phyloP scores from a whole-genome alignment of 768 basidiomycete species.

The Grammothele lineata region DNA sequence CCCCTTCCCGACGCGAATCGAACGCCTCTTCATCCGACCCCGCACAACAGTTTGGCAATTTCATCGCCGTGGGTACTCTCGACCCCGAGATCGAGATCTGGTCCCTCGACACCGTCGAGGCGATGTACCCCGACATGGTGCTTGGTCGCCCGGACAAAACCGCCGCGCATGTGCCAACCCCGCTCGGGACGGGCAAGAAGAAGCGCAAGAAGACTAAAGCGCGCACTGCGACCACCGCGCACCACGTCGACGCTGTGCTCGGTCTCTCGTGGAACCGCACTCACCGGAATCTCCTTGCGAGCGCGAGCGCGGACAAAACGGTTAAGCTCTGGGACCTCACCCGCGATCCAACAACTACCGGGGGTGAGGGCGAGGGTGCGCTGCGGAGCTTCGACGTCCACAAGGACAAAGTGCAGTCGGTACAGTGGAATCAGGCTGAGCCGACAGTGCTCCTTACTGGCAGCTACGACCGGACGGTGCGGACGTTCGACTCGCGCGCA shows the following conservation, averaged over 20 bases:
- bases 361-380: constrained; percentile 53
- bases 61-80: constrained; percentile 93
- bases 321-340: constrained; percentile 97
- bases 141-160: constrained; percentile 87
- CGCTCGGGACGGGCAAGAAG: constrained; percentile 93
- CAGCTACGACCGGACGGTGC: constrained; percentile 92
- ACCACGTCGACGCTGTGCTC: constrained; percentile 95
- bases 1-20: constrained; percentile 38
- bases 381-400: constrained; percentile 83
- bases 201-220: constrained; percentile 86
- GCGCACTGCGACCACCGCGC: constrained; percentile 51
- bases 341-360: constrained; percentile 52
- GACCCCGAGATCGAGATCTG: constrained; percentile 99
- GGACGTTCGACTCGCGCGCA: constrained; percentile 88
- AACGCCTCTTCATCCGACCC: constrained; percentile 18
- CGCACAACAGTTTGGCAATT: constrained; percentile 60
- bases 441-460: constrained; percentile 90
- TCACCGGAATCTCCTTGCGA: constrained; percentile 88
- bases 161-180: constrained; percentile 70
- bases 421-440: constrained; percentile 90
- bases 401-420: constrained; percentile 93
- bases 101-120: constrained; percentile 91
- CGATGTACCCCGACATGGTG: constrained; percentile 89
- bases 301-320: constrained; percentile 89
- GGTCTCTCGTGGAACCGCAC: constrained; percentile 87